Base-by-base conservation (phyloP, 2,329 filamentous ascomycete species). In the Pezicula radicicola region DNA sequence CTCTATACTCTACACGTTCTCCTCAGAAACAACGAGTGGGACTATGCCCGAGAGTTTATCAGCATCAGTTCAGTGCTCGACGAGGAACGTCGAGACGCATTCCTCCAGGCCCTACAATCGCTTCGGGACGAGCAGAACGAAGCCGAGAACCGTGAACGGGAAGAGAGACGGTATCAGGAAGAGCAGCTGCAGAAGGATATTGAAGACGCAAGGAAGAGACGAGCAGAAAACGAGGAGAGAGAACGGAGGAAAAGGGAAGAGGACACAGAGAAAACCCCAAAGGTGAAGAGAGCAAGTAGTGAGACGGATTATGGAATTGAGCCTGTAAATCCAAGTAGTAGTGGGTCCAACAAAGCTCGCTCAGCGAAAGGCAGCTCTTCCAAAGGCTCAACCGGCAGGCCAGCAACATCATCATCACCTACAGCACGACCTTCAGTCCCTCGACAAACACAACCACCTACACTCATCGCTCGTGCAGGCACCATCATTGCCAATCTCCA, bases 1-100 rank as follows among this genome's bases (percentile, higher is more conserved):
- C 79, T 99, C 8, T 99, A 97, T 69, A 95, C 91, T 1, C 79
- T 99, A 4, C 94, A 99, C 66, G 90, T 97, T 7, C 82, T 99
- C n/a, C 85, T 93, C 5, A 82, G 91, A 49, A 97, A 97, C 62
- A 85, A 90, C 51, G 91, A 97, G 72, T 99, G 94, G 94, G 90
- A 96, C 53, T 97, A 97, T 63, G 91, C 94, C 4, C 83, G 84
- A 54, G 89, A 96, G 61, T 97, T 97, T 68, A 95, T 97, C 64
- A 84, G 79, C 63, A 83, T 91, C 64, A 94, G 86, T 68, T 85
- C 93, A 44, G 84, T 96, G 25, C 79, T 99, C 1, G 93, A 97
- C 67, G 93, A 97, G 48, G 94, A 97, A 72, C 83, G 90, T 42
- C 85, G 90, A 56, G 91, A 97, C 62, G 86, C 89, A 1, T 97